These are phyloP conservation scores for Leptosphaerulina australis DNA, from an alignment of 2,329 filamentous ascomycete species.

Conservation along the genomic window DNA sequence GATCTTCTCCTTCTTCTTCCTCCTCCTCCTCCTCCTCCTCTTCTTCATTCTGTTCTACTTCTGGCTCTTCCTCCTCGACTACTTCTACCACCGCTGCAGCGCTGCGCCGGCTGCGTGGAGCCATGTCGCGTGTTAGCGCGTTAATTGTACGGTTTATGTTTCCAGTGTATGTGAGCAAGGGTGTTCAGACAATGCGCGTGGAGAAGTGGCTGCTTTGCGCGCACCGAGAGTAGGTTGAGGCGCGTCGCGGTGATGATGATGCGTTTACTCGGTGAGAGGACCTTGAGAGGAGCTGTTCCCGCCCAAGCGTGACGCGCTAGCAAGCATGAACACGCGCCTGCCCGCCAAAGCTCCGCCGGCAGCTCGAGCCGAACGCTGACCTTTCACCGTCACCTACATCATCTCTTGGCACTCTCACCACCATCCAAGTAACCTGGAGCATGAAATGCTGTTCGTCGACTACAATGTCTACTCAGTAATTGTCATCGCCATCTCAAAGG, in stretches of 20 bases:
- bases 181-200: conserved; percentile 1
- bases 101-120: conserved; percentile 49
- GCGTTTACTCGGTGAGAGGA: conserved; percentile 8
- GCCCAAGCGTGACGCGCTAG: conserved; percentile 20
- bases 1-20: conserved; percentile 29
- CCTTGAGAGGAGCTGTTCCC: conserved; percentile 14
- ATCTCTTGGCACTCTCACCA: background rate
- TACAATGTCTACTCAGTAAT: background rate
- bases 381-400: conserved; percentile 2
- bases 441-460: background rate
- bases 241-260: conserved; percentile 18
- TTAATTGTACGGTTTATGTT: conserved; percentile 9
- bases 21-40: conserved; percentile 44
- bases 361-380: conserved; percentile 2
- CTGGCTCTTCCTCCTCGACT: conserved; percentile 29
- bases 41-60: conserved; percentile 56
- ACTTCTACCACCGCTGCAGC: conserved; percentile 41
- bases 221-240: conserved; percentile 13
- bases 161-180: conserved; percentile 1
- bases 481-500: background rate
- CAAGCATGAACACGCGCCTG: conserved; percentile 23
- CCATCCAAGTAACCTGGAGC: background rate
- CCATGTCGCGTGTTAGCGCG: conserved; percentile 47
- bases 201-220: conserved; percentile 5
- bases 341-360: conserved; percentile 3